Evolutionary conservation across 371 early-diverging fungal genomes (phyloP).

Genomic region (Mucor plumbeus): DNA sequence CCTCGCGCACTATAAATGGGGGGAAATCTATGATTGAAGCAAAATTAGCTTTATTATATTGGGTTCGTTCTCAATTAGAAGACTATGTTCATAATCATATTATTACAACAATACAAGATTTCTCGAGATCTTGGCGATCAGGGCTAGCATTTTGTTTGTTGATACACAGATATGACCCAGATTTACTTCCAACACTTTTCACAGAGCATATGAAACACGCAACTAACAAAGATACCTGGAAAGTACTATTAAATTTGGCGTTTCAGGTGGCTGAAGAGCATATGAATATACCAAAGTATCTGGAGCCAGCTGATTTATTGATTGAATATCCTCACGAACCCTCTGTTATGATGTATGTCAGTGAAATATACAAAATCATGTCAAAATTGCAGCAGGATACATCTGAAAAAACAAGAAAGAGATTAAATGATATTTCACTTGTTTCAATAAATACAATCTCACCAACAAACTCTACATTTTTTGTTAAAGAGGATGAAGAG

Average conservation of each 20-base stretch:
- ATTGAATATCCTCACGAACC: slow-evolving; percentile 56
- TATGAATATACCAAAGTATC: slow-evolving; percentile 41
- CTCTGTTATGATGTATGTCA: slow-evolving; percentile 55
- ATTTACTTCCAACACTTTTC: slow-evolving; percentile 62
- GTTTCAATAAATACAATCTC: neutral
- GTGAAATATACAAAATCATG: slow-evolving; percentile 50
- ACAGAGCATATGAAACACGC: slow-evolving; percentile 30
- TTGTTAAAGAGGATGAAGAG: neutral
- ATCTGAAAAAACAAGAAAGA: slow-evolving; percentile 14
- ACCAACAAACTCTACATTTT: slow-evolving; percentile 1
- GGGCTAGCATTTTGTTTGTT: slow-evolving; percentile 75
- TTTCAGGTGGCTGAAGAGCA: slow-evolving; percentile 44
- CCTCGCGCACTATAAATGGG: slow-evolving; percentile 16
- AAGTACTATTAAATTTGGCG: slow-evolving; percentile 29
- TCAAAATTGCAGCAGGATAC: slow-evolving; percentile 25
- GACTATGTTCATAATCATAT: slow-evolving; percentile 59
- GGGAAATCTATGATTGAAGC: slow-evolving; percentile 46
- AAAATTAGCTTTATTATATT: slow-evolving; percentile 59
- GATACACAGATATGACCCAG: slow-evolving; percentile 71
- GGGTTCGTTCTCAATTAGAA: slow-evolving; percentile 70
- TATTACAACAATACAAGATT: slow-evolving; percentile 63
- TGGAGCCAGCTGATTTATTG: slow-evolving; percentile 46
- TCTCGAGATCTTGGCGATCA: slow-evolving; percentile 73
- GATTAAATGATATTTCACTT: slow-evolving; percentile 17
- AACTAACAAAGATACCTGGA: slow-evolving; percentile 38